Conservation (phyloP, 441 rosid species). For the Geranium incanum region DNA sequence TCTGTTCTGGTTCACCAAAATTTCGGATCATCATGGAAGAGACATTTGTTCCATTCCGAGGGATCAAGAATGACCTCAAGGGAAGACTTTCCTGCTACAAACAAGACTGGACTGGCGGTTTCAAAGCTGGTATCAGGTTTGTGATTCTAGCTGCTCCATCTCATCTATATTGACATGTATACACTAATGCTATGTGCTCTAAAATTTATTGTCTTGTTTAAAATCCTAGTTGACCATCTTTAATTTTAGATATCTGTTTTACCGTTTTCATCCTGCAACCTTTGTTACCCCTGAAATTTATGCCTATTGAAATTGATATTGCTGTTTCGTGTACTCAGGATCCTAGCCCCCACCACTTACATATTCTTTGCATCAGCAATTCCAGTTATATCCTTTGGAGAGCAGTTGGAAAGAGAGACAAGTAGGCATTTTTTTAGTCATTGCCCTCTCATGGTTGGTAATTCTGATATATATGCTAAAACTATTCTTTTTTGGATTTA, state of each 20-base stretch:
- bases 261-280: background rate
- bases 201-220: background rate
- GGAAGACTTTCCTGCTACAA: slow-evolving; percentile 67
- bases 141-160: slow-evolving; percentile 16
- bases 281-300: slow-evolving; percentile 3
- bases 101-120: slow-evolving; percentile 69
- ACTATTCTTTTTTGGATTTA: slow-evolving; percentile 9
- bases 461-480: slow-evolving; percentile 16
- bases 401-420: slow-evolving; percentile 63
- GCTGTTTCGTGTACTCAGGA: slow-evolving; percentile 34
- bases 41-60: slow-evolving; percentile 74
- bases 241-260: background rate
- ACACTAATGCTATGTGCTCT: slow-evolving; percentile 7
- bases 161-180: slow-evolving; percentile 6
- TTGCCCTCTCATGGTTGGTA: slow-evolving; percentile 8
- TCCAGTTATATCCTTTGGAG: slow-evolving; percentile 79
- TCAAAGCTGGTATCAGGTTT: slow-evolving; percentile 67
- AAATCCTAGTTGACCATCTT: slow-evolving; percentile 15
- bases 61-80: slow-evolving; percentile 66
- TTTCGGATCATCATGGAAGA: slow-evolving; percentile 52
- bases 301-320: slow-evolving; percentile 13
- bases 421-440: slow-evolving; percentile 25
- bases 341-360: slow-evolving; percentile 74
- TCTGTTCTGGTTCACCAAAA: slow-evolving; percentile 5
- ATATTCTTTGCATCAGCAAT: slow-evolving; percentile 78